Base-by-base conservation (phyloP, 2,329 filamentous ascomycete species). In the Ceratocystiopsis brevicomis region DNA sequence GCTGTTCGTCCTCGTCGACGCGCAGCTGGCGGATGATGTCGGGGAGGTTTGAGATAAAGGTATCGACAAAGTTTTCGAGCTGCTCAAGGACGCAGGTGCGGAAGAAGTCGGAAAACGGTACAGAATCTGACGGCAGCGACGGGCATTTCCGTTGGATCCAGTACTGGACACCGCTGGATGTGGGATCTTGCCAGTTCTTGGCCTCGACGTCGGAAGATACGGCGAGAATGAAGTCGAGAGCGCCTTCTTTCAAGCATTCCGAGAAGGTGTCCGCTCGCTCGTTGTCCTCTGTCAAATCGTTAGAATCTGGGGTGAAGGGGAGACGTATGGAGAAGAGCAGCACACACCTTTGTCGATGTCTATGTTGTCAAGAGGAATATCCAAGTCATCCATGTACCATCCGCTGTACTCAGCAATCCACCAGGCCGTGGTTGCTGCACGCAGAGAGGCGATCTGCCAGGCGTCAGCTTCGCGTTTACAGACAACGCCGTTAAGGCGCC, bases 391-490 rank as follows among this genome's bases (percentile, higher is more conserved):
- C 45, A 83, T 69, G 56, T 87, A 94, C 67, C 85, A 83, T 3
- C 85, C 84, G 51, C 83, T 90, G 60, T 95, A 95, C 54, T 96
- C 86, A 32, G 84, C 79, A 39, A 95, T 70, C 90, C 90, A 98
- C 71, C 83, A 86, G 5, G 80, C 74, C 44, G 75, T 71, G 13
- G 87, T 71, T 4, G 84, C 80, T 39, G 87, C 83, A 52, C 87
- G 80, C 13, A 96, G 69, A 51, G 78, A 80, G 15, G 78, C 67
- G 36, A 93, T 58, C 18, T 71, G 67, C 82, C 86, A 94, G 15
- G 69, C 63, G 47, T 76, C 73, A 41, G 86, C 81, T 39, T 73
- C 64, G 16, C 72, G 69, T 35, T 72, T 69, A 50, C 79, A 75
- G 18, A 95, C 67, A 34, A 75, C 65, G 14, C 68, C 61, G 54